phyloP scores from a whole-genome alignment of 345 rosid genomes.

The Odontarrhena argentea region DNA sequence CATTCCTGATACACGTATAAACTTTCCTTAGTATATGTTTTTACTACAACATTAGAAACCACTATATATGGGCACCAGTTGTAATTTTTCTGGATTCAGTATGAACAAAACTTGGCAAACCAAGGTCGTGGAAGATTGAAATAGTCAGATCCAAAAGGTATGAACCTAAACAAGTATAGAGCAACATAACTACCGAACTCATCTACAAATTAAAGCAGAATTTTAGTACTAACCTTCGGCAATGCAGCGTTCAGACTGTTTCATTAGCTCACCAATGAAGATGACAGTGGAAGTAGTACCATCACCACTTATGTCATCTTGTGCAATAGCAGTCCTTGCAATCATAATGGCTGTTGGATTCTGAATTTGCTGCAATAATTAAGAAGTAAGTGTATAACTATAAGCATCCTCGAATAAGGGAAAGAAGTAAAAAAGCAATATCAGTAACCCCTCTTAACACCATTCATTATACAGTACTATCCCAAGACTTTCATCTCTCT shows the following conservation, averaged over 20 bases:
- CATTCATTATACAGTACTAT: not conserved
- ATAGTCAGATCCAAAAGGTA: not conserved
- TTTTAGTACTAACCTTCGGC: slow-evolving; percentile 71
- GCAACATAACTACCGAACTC: not conserved
- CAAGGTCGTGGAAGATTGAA: slow-evolving; percentile 1
- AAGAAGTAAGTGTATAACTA: slow-evolving; percentile 46
- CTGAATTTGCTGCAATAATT: slow-evolving; percentile 90
- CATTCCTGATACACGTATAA: slow-evolving; percentile 63
- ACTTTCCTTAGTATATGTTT: slow-evolving; percentile 15
- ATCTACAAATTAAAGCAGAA: not conserved
- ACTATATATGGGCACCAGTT: not conserved
- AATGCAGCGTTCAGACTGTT: slow-evolving; percentile 92
- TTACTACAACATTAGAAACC: slow-evolving; percentile 1
- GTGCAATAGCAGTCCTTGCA: slow-evolving; percentile 99
- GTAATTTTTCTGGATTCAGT: not conserved
- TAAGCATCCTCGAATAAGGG: slow-evolving; percentile 27
- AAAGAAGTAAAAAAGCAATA: not conserved
- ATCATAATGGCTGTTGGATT: slow-evolving; percentile 98
- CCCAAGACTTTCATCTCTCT: not conserved
- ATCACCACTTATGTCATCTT: slow-evolving; percentile 98
- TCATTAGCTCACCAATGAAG: slow-evolving; percentile 98
- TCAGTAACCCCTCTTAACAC: not conserved
- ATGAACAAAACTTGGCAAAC: slow-evolving; percentile 21
- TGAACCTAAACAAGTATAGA: slow-evolving; percentile 9
- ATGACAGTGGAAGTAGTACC: slow-evolving; percentile 97